Evolutionary conservation across 2,329 filamentous ascomycete genomes (phyloP).

Genomic region (Alternaria triticimaculans): DNA sequence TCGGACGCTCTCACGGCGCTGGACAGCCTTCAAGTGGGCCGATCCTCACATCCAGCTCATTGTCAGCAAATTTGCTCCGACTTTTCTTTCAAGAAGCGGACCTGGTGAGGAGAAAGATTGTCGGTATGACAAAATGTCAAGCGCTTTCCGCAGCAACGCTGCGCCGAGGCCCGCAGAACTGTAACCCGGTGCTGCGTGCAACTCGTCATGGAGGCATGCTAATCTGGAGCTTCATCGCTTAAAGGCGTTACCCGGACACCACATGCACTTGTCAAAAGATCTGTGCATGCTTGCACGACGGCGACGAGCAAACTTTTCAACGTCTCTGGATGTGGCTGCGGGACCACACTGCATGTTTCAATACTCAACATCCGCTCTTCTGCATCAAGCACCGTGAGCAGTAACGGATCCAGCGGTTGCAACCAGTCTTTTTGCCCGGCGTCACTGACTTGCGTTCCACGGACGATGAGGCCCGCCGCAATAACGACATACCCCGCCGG

Average conservation of each 20-base stretch:
- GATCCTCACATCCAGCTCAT: constrained; percentile 16
- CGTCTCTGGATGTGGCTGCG: constrained; percentile 30
- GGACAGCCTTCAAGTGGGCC: constrained; percentile 31
- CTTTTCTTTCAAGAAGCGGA: constrained; percentile 31
- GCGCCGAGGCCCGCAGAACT: constrained; percentile 17
- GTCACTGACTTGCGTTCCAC: constrained; percentile 22
- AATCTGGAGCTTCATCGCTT: constrained; percentile 29
- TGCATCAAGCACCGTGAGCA: constrained; percentile 14
- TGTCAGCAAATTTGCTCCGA: constrained; percentile 33
- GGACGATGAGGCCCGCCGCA: constrained; percentile 25
- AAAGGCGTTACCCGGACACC: constrained; percentile 31
- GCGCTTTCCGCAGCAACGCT: constrained; percentile 22
- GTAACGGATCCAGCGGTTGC: constrained; percentile 9
- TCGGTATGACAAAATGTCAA: constrained; percentile 31
- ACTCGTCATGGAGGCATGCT: constrained; percentile 25
- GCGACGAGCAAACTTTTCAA: constrained; percentile 41
- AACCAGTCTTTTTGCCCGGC: constrained; percentile 16
- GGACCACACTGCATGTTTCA: constrained; percentile 35
- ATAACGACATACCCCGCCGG: constrained; percentile 31
- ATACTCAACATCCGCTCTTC: constrained; percentile 24
- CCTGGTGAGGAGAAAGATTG: constrained; percentile 10
- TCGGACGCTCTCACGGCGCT: constrained; percentile 19
- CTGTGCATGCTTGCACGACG: constrained; percentile 32
- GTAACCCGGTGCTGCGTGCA: constrained; percentile 22
- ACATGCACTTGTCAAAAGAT: constrained; percentile 33